These are phyloP conservation scores for Cercospora zeae-maydis DNA, from an alignment of 2,329 filamentous ascomycete species.

Conservation along the genomic window DNA sequence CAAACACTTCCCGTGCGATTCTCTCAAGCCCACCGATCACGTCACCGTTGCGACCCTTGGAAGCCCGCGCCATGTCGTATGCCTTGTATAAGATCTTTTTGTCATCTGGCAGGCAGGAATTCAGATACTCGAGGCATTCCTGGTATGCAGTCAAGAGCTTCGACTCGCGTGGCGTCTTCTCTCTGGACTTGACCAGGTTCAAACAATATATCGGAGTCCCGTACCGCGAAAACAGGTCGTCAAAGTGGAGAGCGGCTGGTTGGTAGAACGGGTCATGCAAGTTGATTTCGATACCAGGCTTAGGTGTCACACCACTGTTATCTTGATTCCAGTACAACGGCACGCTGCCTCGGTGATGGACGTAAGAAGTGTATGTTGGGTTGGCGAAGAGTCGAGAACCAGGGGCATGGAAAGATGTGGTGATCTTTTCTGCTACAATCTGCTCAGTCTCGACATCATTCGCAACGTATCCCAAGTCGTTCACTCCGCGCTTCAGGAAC, in stretches of 20 bases:
- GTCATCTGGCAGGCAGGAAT: conserved; percentile 80
- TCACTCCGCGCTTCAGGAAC: conserved; percentile 90
- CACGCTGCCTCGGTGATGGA: conserved; percentile 95
- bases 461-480: conserved; percentile 91
- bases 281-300: conserved; percentile 92
- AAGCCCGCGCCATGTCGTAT: conserved; percentile 96
- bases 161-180: conserved; percentile 84
- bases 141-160: conserved; percentile 87
- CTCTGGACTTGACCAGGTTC: conserved; percentile 81
- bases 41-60: conserved; percentile 85
- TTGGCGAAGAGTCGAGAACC: conserved; percentile 81
- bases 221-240: conserved; percentile 89
- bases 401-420: conserved; percentile 91
- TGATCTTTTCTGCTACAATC: conserved; percentile 90
- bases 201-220: conserved; percentile 87
- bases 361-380: conserved; percentile 90
- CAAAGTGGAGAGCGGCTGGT: conserved; percentile 88
- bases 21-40: conserved; percentile 88
- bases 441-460: conserved; percentile 99
- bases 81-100: conserved; percentile 91
- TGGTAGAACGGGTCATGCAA: conserved; percentile 95
- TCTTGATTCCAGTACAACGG: conserved; percentile 97
- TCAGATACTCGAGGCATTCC: conserved; percentile 82
- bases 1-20: conserved; percentile 83
- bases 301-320: conserved; percentile 89